These are phyloP conservation scores for Coriolopsis trogii DNA, from an alignment of 1,284 basidiomycete species.

Conservation along the genomic window DNA sequence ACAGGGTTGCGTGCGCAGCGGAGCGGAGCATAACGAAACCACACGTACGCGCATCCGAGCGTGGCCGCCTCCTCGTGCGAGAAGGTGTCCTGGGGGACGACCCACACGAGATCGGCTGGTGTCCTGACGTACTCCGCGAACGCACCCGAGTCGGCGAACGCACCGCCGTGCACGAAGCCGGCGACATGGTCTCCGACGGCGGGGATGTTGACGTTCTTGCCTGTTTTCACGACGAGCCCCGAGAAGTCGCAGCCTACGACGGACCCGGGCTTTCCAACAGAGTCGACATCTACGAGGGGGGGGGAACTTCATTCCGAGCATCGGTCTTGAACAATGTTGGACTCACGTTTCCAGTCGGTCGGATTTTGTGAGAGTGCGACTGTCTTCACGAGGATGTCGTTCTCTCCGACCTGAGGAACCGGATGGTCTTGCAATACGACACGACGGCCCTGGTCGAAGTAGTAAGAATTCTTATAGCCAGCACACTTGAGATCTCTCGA, in stretches of 20 bases:
- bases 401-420: conserved; percentile 26
- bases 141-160: conserved; percentile 32
- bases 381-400: conserved; percentile 32
- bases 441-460: conserved; percentile 12
- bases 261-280: conserved; percentile 8
- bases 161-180: conserved; percentile 24
- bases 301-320: no score
- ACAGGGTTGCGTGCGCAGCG: no score
- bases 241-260: conserved; percentile 28
- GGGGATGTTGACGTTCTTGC: conserved; percentile 22
- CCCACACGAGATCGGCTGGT: conserved; percentile 35
- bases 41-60: neutral
- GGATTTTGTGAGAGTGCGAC: conserved; percentile 33
- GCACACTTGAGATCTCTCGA: no score
- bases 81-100: conserved; percentile 32
- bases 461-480: no score
- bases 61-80: conserved; percentile 40
- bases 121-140: conserved; percentile 44
- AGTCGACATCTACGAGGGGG: conserved; percentile 2
- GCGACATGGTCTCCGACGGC: conserved; percentile 29
- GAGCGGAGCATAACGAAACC: no score
- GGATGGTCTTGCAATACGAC: conserved; percentile 28
- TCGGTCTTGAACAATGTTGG: no score
- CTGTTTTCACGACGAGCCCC: conserved; percentile 26
- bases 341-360: conserved; percentile 33